These are phyloP conservation scores for Cladosporium oxysporum DNA, from an alignment of 2,329 filamentous ascomycete species.

Conservation along the genomic window DNA sequence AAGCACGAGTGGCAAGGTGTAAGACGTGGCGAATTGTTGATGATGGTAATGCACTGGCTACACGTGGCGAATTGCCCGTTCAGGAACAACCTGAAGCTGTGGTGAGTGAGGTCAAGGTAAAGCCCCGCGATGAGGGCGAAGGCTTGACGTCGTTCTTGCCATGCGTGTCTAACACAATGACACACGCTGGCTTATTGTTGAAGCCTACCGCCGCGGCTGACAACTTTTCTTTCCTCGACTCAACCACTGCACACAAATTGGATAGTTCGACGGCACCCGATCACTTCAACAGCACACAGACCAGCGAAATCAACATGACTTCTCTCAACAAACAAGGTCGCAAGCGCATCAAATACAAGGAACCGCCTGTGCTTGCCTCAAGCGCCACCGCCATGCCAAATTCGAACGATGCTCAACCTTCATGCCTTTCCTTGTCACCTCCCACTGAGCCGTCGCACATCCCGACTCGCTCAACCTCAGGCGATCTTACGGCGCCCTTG, in stretches of 20 bases:
- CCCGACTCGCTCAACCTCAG: neutral
- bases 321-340: neutral
- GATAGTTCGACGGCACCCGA: neutral
- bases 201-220: neutral
- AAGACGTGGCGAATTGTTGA: neutral
- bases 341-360: slow-evolving; percentile 10
- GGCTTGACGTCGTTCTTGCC: neutral
- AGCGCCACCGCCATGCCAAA: neutral
- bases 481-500: neutral
- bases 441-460: neutral
- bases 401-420: neutral
- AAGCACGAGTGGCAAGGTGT: neutral
- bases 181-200: neutral
- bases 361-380: neutral
- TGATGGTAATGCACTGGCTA: neutral
- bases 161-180: neutral
- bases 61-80: neutral
- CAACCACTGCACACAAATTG: neutral
- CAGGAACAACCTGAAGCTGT: neutral
- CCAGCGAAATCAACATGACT: neutral
- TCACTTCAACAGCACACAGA: neutral
- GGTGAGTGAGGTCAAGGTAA: neutral
- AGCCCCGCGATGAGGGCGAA: neutral
- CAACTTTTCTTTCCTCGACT: neutral
- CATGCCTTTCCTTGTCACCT: neutral